phyloP scores from a whole-genome alignment of 139 green algal species.

The Chlamydomonas sphaeroides region DNA sequence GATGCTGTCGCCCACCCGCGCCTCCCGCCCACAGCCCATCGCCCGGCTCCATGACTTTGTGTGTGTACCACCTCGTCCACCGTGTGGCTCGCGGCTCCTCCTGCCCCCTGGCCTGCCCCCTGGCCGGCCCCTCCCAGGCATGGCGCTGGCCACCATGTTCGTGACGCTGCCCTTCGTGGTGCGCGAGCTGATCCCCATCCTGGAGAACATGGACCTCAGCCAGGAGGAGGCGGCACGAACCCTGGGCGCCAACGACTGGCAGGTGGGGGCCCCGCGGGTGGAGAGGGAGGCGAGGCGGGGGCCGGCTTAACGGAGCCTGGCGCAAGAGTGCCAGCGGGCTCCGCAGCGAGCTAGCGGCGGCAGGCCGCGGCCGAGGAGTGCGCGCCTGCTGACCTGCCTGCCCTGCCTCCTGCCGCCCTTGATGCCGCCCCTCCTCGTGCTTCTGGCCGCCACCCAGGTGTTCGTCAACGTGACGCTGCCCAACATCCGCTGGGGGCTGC shows the following conservation, averaged over 20 bases:
- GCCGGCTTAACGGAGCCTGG: too few species aligned
- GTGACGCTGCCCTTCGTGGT: constrained; percentile 92
- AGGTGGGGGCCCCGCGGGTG: constrained; percentile 46
- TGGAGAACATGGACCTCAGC: constrained; percentile 82
- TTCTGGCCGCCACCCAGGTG: constrained; percentile 62
- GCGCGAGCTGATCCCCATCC: constrained; percentile 87
- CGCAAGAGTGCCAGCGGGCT: neutral
- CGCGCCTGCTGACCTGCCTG: too few species aligned
- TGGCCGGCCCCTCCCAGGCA: constrained; percentile 74
- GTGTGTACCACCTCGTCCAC: too few species aligned
- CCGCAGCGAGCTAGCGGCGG: too few species aligned
- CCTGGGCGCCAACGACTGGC: constrained; percentile 81
- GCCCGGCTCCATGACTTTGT: too few species aligned
- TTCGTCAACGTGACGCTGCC: constrained; percentile 93
- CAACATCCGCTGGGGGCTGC: constrained; percentile 89
- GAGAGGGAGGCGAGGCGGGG: neutral
- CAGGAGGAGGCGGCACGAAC: constrained; percentile 89
- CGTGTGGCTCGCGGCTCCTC: too few species aligned
- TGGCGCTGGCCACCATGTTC: constrained; percentile 90
- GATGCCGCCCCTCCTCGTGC: too few species aligned
- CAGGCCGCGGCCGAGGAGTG: too few species aligned
- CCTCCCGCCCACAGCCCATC: too few species aligned
- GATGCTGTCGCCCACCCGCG: too few species aligned
- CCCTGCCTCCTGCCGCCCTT: too few species aligned
- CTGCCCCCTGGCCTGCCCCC: too few species aligned